Percentiles rank a stretch among this genome's conserved stretches.
These are phyloP conservation scores for Arachnomyces sp. DNA, from an alignment of 2,329 filamentous ascomycete species.

Conservation along the genomic window DNA sequence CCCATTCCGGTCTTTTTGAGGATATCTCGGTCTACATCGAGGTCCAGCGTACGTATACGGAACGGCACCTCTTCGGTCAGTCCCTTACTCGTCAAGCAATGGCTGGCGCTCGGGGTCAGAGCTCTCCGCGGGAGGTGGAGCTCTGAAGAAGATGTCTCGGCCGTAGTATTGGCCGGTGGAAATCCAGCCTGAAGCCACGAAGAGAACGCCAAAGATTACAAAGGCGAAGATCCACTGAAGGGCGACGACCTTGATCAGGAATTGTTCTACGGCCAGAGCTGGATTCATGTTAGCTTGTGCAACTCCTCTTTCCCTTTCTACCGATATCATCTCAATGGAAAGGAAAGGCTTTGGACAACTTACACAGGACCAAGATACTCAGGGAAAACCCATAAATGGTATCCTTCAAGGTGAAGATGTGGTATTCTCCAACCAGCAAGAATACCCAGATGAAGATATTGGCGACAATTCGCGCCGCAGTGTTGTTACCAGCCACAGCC, in stretches of 20 bases:
- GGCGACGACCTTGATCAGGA: conserved; percentile 63
- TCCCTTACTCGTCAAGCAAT: conserved; percentile 36
- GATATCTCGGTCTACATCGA: no score
- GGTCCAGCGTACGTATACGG: no score
- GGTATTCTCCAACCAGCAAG: conserved; percentile 67
- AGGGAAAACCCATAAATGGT: conserved; percentile 73
- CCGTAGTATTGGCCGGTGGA: conserved; percentile 27
- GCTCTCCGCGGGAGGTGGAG: conserved; percentile 28
- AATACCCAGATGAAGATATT: conserved; percentile 87
- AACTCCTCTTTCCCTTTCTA: neutral
- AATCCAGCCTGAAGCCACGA: conserved; percentile 55
- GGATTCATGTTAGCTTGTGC: conserved; percentile 8
- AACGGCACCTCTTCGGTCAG: neutral
- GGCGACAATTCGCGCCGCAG: conserved; percentile 69
- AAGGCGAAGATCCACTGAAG: conserved; percentile 94
- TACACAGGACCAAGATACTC: conserved; percentile 63
- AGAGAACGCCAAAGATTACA: conserved; percentile 67
- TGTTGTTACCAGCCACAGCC: conserved; percentile 60
- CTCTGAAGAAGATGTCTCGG: conserved; percentile 29
- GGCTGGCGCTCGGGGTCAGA: conserved; percentile 48
- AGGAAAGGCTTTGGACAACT: conserved; percentile 19
- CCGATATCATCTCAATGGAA: neutral
- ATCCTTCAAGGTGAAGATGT: conserved; percentile 66
- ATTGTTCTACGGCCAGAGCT: conserved; percentile 69
- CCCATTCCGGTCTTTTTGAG: no score